Percentiles rank a stretch among this genome's conserved stretches.
These are phyloP conservation scores for Astragalus glycyphyllos DNA, from an alignment of 306 rosid species.

Conservation along the genomic window DNA sequence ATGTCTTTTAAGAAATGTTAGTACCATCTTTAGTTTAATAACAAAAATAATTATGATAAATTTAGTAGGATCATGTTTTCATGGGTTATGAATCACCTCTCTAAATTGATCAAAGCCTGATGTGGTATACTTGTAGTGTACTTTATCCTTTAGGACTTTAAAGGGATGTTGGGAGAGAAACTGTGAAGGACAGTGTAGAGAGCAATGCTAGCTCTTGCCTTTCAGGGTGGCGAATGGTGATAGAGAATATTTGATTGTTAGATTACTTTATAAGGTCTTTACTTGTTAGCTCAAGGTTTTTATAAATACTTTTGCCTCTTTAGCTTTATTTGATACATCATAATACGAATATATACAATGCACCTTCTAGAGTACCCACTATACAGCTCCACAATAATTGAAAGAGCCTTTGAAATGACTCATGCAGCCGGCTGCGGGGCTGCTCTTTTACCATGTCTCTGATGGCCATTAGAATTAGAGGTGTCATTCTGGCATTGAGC, in stretches of 20 bases:
- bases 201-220: constrained; percentile 23
- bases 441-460: neutral
- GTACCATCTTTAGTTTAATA: neutral
- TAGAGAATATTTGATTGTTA: neutral
- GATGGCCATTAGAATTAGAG: constrained; percentile 8
- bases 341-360: constrained; percentile 4
- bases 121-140: neutral
- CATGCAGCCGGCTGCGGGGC: neutral
- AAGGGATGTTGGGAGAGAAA: constrained; percentile 28
- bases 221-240: neutral
- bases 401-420: neutral
- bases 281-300: neutral
- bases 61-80: neutral
- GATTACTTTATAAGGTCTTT: neutral
- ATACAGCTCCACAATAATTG: neutral
- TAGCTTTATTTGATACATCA: neutral
- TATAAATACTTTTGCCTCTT: neutral
- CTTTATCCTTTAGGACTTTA: too few relatives aligned
- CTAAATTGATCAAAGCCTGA: neutral
- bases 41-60: constrained; percentile 1
- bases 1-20: constrained; percentile 13
- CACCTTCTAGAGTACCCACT: neutral
- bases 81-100: neutral
- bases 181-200: neutral
- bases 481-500: neutral